These are phyloP conservation scores for Pistacia integerrima DNA, from an alignment of 345 rosid genomes.

Conservation along the genomic window DNA sequence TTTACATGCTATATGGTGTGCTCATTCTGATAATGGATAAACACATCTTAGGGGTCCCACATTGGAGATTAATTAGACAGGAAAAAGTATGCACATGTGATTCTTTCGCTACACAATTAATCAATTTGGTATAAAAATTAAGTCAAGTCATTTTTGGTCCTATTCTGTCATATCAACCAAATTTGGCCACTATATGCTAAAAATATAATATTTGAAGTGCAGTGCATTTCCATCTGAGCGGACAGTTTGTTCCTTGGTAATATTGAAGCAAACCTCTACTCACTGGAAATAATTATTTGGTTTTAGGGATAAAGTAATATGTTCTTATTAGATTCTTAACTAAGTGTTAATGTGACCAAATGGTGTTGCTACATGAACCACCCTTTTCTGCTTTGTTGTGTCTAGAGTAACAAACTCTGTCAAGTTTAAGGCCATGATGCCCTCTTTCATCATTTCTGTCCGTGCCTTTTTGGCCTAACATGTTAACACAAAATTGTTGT, in stretches of 20 bases:
- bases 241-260: background rate
- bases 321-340: background rate
- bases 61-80: background rate
- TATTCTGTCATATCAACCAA: background rate
- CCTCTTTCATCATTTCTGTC: background rate
- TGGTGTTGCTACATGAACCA: background rate
- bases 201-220: background rate
- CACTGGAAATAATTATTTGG: background rate
- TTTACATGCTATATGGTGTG: conserved; percentile 1
- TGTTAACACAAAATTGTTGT: background rate
- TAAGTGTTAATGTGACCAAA: background rate
- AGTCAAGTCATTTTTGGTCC: background rate
- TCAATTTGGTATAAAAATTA: background rate
- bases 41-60: background rate
- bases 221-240: background rate
- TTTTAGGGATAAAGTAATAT: background rate
- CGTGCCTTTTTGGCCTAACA: background rate
- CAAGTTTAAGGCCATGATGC: background rate
- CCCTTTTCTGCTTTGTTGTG: too few relatives aligned
- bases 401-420: too few relatives aligned
- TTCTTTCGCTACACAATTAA: background rate
- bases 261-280: background rate
- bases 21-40: background rate
- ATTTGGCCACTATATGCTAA: background rate
- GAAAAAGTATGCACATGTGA: background rate